These are phyloP conservation scores for Entomortierella beljakovae DNA, from an alignment of 192 early-diverging fungal genomes.

Conservation along the genomic window DNA sequence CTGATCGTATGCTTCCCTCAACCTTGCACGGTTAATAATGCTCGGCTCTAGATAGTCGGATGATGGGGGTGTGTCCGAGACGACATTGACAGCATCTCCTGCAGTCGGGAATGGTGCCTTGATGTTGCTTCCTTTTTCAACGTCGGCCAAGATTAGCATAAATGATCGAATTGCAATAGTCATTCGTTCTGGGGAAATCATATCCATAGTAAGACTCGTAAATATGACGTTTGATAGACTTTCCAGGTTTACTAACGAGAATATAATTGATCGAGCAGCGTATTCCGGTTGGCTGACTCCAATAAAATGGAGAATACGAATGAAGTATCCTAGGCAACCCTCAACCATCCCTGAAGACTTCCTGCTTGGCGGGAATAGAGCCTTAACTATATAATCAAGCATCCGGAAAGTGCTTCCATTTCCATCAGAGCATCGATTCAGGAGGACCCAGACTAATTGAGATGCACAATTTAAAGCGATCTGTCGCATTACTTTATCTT, in stretches of 20 bases:
- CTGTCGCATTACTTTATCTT: constrained; percentile 76
- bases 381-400: constrained; percentile 68
- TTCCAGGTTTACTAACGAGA: constrained; percentile 75
- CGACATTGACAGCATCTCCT: constrained; percentile 51
- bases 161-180: constrained; percentile 82
- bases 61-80: constrained; percentile 36
- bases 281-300: constrained; percentile 69
- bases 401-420: constrained; percentile 60
- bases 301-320: constrained; percentile 79
- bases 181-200: constrained; percentile 75
- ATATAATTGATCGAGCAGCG: constrained; percentile 75
- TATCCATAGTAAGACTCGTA: constrained; percentile 58
- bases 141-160: constrained; percentile 76
- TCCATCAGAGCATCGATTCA: constrained; percentile 90
- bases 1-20: constrained; percentile 74
- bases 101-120: constrained; percentile 61
- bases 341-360: constrained; percentile 71
- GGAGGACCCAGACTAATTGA: constrained; percentile 92
- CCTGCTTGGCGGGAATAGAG: constrained; percentile 72
- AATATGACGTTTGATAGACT: constrained; percentile 40
- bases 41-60: constrained; percentile 63
- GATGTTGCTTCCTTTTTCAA: constrained; percentile 64
- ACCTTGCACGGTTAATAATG: constrained; percentile 67
- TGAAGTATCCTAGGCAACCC: constrained; percentile 72
- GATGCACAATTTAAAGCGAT: constrained; percentile 83